Conservation (phyloP, 352 stramenopile genomes). For the Pythium apleroticum region DNA sequence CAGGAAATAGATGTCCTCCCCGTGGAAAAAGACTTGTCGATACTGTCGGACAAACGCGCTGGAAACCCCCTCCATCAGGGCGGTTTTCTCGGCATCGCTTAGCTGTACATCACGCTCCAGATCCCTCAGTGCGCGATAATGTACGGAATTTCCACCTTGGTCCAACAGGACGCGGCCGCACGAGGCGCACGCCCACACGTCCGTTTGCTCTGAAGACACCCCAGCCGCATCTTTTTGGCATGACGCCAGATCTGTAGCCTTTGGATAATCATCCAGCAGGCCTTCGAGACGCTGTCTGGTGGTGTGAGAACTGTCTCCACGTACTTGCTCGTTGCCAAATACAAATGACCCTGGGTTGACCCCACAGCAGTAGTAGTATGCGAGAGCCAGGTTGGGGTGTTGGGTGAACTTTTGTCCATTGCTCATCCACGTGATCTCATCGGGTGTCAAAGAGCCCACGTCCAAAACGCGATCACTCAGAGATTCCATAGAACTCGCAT, state of each 20-base stretch:
- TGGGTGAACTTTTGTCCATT: constrained; percentile 15
- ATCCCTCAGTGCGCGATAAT: too few species aligned
- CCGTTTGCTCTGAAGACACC: background rate
- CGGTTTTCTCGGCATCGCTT: background rate
- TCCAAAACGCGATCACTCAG: background rate
- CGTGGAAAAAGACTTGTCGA: constrained; percentile 20
- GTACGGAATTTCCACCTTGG: background rate
- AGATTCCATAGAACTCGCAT: too few species aligned
- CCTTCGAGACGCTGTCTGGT: background rate
- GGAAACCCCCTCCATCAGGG: background rate
- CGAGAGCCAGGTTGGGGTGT: constrained; percentile 17
- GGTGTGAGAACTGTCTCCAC: background rate
- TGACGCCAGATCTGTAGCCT: background rate
- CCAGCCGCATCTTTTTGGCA: background rate
- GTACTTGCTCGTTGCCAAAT: constrained; percentile 19
- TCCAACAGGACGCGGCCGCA: constrained; percentile 4
- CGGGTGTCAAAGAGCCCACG: background rate
- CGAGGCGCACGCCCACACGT: constrained; percentile 3
- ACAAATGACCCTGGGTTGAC: constrained; percentile 12
- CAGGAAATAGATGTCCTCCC: constrained; percentile 19
- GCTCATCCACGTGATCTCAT: background rate
- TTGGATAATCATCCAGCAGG: constrained; percentile 1
- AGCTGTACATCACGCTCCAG: too few species aligned
- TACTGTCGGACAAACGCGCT: constrained; percentile 10
- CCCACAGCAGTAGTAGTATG: constrained; percentile 26